Conservation (phyloP, 768 basidiomycete species). For the Xerocomellus intermedius region DNA sequence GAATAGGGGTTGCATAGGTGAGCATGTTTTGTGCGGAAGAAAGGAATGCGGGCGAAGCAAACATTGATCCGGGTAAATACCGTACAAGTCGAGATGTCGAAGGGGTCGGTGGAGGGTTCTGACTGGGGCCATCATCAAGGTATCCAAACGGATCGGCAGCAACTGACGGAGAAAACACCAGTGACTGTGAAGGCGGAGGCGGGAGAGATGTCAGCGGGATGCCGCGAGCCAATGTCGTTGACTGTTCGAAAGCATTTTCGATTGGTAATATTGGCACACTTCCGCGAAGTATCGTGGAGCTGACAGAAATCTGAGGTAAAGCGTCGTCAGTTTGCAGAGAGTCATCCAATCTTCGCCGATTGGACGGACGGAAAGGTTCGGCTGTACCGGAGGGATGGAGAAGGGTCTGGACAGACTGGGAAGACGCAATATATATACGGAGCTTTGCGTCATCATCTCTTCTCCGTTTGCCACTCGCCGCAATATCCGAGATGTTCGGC, state of each 20-base stretch:
- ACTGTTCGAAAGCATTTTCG: not conserved
- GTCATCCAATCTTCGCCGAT: constrained; percentile 19
- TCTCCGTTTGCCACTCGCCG: constrained; percentile 47
- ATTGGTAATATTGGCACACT: not conserved
- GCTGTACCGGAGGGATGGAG: constrained; percentile 29
- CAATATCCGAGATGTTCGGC: constrained; percentile 4
- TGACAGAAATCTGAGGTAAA: not conserved
- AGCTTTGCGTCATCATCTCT: constrained; percentile 54
- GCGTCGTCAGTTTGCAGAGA: not conserved
- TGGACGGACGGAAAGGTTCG: constrained; percentile 19
- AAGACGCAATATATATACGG: constrained; percentile 55
- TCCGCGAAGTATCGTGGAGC: not conserved
- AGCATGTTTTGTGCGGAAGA: constrained; percentile 40
- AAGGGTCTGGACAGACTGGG: constrained; percentile 51
- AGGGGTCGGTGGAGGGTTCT: constrained; percentile 22
- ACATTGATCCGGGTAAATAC: constrained; percentile 32
- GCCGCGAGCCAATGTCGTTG: not conserved
- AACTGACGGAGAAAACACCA: constrained; percentile 8
- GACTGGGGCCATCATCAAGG: constrained; percentile 40
- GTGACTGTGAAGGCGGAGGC: not conserved
- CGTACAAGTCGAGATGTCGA: constrained; percentile 26
- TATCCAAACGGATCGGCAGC: constrained; percentile 61
- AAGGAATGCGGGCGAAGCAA: constrained; percentile 34
- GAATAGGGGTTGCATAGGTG: constrained; percentile 54
- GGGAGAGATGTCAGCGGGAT: not conserved